Conservation (phyloP, 2,329 filamentous ascomycete genomes). For the Aurifilum marmelostoma region DNA sequence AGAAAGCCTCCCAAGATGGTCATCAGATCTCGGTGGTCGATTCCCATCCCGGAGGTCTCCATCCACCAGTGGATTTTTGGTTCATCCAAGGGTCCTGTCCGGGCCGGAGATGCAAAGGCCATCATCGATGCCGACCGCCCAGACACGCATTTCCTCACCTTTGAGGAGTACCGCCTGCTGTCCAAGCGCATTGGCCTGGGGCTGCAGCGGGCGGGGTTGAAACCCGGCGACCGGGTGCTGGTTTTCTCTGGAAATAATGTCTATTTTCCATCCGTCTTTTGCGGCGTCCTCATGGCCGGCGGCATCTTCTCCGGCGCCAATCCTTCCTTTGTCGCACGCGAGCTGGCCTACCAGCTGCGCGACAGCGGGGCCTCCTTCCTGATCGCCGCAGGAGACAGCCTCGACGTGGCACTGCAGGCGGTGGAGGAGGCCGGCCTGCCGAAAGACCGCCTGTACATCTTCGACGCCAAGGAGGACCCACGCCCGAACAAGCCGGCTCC, state of each 20-base stretch:
- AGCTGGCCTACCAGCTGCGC: constrained; percentile 74
- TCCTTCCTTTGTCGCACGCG: constrained; percentile 59
- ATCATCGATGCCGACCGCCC: constrained; percentile 70
- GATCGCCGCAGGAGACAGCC: constrained; percentile 61
- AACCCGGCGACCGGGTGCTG: constrained; percentile 70
- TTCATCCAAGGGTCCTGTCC: constrained; percentile 47
- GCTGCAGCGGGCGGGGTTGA: constrained; percentile 64
- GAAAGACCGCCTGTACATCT: constrained; percentile 62
- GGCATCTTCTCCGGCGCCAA: constrained; percentile 71
- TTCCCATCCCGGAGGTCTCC: constrained; percentile 51
- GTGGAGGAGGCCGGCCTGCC: constrained; percentile 61
- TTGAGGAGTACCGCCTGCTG: constrained; percentile 67
- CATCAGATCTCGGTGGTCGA: constrained; percentile 51
- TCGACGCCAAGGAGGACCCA: constrained; percentile 58
- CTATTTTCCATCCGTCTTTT: constrained; percentile 71
- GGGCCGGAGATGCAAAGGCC: constrained; percentile 43
- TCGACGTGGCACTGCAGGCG: constrained; percentile 69
- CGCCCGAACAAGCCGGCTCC: constrained; percentile 32
- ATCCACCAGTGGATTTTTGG: constrained; percentile 61
- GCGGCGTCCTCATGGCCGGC: constrained; percentile 77
- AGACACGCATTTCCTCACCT: constrained; percentile 67
- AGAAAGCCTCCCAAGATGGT: constrained; percentile 42
- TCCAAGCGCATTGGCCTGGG: constrained; percentile 74
- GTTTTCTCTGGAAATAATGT: constrained; percentile 75
- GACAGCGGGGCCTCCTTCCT: constrained; percentile 72